These are phyloP conservation scores for Aspergillus pseudonomiae DNA, from an alignment of 2,329 filamentous ascomycete genomes.

Conservation along the genomic window DNA sequence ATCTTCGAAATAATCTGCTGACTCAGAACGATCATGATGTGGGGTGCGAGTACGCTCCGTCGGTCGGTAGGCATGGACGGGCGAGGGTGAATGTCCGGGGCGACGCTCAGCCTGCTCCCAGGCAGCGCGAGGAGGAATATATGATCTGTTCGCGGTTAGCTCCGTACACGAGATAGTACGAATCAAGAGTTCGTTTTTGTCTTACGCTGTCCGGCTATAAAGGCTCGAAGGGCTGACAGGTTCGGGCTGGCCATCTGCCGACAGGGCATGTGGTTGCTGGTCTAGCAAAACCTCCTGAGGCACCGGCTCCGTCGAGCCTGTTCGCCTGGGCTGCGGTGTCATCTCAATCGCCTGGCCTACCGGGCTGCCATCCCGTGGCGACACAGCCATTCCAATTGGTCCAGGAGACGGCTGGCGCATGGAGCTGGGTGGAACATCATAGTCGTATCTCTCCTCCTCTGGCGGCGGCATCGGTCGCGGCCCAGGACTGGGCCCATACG, in stretches of 20 bases:
- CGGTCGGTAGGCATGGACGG: slow-evolving; percentile 24
- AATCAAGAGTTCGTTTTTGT: slow-evolving; percentile 14
- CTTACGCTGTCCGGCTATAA: slow-evolving; percentile 76
- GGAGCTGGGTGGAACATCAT: slow-evolving; percentile 22
- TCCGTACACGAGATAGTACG: slow-evolving; percentile 2
- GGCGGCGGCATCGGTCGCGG: slow-evolving; percentile 29
- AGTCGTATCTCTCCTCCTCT: slow-evolving; percentile 30
- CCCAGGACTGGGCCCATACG: slow-evolving; percentile 51
- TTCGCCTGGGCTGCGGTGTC: slow-evolving; percentile 67
- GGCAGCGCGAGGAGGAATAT: slow-evolving; percentile 51
- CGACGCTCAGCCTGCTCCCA: slow-evolving; percentile 34
- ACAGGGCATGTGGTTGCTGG: slow-evolving; percentile 30
- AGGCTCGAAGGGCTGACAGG: slow-evolving; percentile 67
- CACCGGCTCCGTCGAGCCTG: slow-evolving; percentile 22
- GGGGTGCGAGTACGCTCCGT: slow-evolving; percentile 26
- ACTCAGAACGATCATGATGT: slow-evolving; percentile 37
- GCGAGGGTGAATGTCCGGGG: slow-evolving; percentile 19
- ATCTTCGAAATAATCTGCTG: slow-evolving; percentile 80
- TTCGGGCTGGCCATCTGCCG: slow-evolving; percentile 28
- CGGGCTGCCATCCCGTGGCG: slow-evolving; percentile 40
- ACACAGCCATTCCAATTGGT: slow-evolving; percentile 38
- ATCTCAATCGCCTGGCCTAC: slow-evolving; percentile 76
- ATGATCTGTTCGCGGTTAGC: slow-evolving; percentile 33
- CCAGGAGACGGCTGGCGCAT: slow-evolving; percentile 37
- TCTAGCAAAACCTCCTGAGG: slow-evolving; percentile 39